Conservation (phyloP, 1,284 basidiomycete species). For the Leucoagaricus sp. region DNA sequence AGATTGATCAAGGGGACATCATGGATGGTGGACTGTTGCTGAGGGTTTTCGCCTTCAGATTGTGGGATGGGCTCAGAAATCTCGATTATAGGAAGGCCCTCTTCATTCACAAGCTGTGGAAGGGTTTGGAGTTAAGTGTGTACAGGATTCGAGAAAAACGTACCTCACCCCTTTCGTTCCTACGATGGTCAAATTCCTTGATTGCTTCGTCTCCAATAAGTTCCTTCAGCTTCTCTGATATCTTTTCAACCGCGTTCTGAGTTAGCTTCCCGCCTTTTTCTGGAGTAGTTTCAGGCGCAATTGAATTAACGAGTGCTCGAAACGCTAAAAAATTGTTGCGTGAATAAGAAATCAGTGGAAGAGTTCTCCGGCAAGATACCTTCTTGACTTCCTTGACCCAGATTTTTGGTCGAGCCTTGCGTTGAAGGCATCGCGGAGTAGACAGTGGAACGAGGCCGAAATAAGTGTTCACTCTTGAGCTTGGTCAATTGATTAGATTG, state of each 20-base stretch:
- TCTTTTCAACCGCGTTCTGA: slow-evolving; percentile 49
- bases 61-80: slow-evolving; percentile 59
- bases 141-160: slow-evolving; percentile 27
- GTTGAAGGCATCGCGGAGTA: slow-evolving; percentile 13
- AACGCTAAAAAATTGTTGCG: slow-evolving; percentile 20
- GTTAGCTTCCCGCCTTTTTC: slow-evolving; percentile 38
- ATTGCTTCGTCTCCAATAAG: slow-evolving; percentile 53
- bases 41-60: slow-evolving; percentile 18
- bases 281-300: slow-evolving; percentile 32
- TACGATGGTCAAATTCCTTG: slow-evolving; percentile 33
- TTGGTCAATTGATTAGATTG: slow-evolving; percentile 12
- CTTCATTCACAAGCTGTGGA: slow-evolving; percentile 66
- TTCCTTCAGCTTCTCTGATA: slow-evolving; percentile 63
- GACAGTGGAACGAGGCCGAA: too few species aligned
- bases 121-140: slow-evolving; percentile 22
- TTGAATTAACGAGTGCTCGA: slow-evolving; percentile 26
- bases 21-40: slow-evolving; percentile 30
- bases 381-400: slow-evolving; percentile 22
- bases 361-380: too few species aligned
- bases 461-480: too few species aligned
- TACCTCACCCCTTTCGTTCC: slow-evolving; percentile 65
- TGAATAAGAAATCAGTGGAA: too few species aligned
- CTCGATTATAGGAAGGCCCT: slow-evolving; percentile 76
- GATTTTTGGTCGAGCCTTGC: slow-evolving; percentile 12
- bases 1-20: slow-evolving; percentile 50